Conservation (phyloP, 768 basidiomycete species). For the Pseudohyphozyma bogoriensis region DNA sequence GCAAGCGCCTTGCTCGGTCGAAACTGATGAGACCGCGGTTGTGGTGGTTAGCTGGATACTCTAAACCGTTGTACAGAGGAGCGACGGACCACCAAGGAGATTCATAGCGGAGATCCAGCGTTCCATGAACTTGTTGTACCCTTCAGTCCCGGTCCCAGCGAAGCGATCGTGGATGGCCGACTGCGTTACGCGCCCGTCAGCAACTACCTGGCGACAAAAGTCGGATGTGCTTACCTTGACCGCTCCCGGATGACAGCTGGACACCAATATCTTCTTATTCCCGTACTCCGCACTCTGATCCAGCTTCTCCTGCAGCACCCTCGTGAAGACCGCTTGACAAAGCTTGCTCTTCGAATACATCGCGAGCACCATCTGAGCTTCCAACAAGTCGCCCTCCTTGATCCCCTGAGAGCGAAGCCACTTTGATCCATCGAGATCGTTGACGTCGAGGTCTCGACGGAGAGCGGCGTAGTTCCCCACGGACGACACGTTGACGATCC, state of each 20-base stretch:
- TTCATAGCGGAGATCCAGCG: not conserved
- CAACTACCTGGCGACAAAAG: not conserved
- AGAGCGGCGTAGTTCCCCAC: not conserved
- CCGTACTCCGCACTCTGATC: not conserved
- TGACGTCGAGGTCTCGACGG: not conserved
- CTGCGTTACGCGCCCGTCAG: not conserved
- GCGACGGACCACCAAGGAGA: not conserved
- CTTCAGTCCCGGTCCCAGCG: not conserved
- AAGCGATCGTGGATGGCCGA: not conserved
- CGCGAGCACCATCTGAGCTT: not conserved
- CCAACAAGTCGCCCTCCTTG: not conserved
- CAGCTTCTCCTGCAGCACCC: not conserved
- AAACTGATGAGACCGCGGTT: no score
- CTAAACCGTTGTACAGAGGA: not conserved
- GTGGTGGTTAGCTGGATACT: not conserved
- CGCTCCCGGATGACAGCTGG: not conserved
- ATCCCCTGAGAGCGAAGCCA: not conserved
- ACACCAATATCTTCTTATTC: not conserved
- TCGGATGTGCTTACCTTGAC: not conserved
- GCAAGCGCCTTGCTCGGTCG: not conserved
- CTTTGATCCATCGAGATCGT: not conserved
- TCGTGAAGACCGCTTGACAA: not conserved
- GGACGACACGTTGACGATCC: not conserved
- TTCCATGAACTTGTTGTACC: not conserved
- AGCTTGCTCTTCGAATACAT: not conserved